Conservation (phyloP, 176 grass and related monocot species). For the Oryza glumipatula region DNA sequence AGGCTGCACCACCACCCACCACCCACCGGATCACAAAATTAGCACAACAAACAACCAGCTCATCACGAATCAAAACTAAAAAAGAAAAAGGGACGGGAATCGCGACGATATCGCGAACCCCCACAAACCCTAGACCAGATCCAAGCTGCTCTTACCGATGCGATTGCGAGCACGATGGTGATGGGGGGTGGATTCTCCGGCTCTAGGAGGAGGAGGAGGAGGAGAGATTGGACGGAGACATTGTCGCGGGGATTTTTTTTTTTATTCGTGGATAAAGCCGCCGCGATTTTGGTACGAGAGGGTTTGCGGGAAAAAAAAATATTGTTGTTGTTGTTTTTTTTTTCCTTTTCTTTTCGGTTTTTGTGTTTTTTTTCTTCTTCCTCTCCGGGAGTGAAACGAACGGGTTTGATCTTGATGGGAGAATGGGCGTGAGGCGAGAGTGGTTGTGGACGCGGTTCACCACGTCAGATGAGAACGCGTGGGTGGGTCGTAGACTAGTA, state of each 20-base stretch:
- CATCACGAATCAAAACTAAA: neutral
- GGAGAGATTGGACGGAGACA: constrained; percentile 16
- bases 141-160: neutral
- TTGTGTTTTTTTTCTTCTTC: no score
- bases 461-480: neutral
- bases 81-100: neutral
- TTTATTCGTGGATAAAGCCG: constrained; percentile 9
- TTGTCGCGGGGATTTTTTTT: neutral
- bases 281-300: constrained; percentile 22
- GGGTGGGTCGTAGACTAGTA: neutral
- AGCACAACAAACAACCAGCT: neutral
- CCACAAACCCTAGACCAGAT: constrained; percentile 29
- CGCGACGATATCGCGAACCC: neutral
- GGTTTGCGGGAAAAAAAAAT: neutral
- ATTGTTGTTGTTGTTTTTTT: neutral
- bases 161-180: neutral
- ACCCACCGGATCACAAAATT: constrained; percentile 9
- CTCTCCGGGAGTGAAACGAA: no score
- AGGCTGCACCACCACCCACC: neutral
- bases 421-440: neutral
- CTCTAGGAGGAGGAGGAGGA: constrained; percentile 26
- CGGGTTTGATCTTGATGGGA: neutral
- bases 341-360: neutral
- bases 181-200: neutral
- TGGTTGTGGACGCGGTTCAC: neutral